Evolutionary conservation across 2,329 filamentous ascomycete genomes (phyloP).

Genomic region (Cucurbitaria berberidis): DNA sequence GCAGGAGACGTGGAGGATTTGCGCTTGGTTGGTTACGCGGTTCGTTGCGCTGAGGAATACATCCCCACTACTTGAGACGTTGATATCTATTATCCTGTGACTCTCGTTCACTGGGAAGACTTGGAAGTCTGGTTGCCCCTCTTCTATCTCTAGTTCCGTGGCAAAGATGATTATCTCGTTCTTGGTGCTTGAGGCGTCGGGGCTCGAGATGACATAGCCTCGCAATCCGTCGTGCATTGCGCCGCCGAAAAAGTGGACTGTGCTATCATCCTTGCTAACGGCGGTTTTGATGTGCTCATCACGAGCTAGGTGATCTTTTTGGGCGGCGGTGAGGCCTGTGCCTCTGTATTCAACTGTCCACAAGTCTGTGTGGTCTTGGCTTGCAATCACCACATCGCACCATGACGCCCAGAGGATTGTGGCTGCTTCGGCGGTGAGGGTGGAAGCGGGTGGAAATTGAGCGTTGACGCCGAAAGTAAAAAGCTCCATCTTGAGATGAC

Average conservation of each 20-base stretch:
- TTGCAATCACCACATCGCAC: conserved; percentile 34
- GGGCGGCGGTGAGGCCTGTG: conserved; percentile 16
- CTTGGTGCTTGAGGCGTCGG: not conserved
- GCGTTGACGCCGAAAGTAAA: conserved; percentile 23
- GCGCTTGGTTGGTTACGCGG: not conserved
- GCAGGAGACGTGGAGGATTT: conserved; percentile 4
- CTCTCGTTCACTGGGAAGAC: not conserved
- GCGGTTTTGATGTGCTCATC: not conserved
- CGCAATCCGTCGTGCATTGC: conserved; percentile 28
- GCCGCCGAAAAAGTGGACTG: conserved; percentile 26
- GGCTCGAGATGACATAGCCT: conserved; percentile 15
- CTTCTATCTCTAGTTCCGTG: conserved; percentile 11
- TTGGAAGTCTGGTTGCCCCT: conserved; percentile 5
- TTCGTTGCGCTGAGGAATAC: conserved; percentile 1
- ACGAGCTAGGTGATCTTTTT: conserved; percentile 9
- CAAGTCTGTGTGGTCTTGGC: not conserved
- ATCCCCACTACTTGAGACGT: conserved; percentile 10
- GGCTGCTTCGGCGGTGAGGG: conserved; percentile 7
- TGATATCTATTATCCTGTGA: conserved; percentile 10
- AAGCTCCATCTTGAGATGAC: conserved; percentile 11
- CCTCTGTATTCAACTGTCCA: conserved; percentile 26
- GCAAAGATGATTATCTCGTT: conserved; percentile 16
- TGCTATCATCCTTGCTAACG: not conserved
- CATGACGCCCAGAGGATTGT: conserved; percentile 40
- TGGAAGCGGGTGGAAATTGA: not conserved